Evolutionary conservation across 2,329 filamentous ascomycete genomes (phyloP), one percentile per base, ranked within the genome.

Genomic region (Xylariomycetidae sp.): DNA sequence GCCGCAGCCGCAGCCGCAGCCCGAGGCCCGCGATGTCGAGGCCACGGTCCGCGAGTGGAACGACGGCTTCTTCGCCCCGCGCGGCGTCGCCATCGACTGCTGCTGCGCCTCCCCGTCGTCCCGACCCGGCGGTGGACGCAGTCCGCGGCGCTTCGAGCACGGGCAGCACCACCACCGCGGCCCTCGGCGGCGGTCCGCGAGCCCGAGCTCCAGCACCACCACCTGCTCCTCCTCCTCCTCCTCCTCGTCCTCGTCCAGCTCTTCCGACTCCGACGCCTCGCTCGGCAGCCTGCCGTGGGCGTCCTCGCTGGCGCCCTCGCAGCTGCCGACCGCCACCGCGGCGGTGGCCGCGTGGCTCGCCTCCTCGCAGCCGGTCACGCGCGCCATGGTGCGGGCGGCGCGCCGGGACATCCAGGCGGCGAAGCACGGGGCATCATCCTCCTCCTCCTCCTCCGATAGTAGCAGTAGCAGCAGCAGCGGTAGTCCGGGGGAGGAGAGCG

Each of bases 1-100:
- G 43, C 52, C 3, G 46, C 39, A 3, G 50, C 55, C 19, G 35
- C 44, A 4, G 43, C 47, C 13, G 7, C 14, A 16, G 14, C 45
- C 48, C 10, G 47, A 48, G 22, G 42, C 42, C 2, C 49, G 52
- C 29, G 52, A 59, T 16, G 43, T 62, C 5, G 60, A 68, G 13
- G 53, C 54, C 2, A 68, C 66, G 0, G 57, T 73, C 2, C 49
- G 58, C 28, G 68, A 76, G 44, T 79, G 74, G 74, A 78, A 79
- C 42, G 59, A 64, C 3, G 64, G 65, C 4, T 77, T 78, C 52
- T 79, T 78, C 37, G 54, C 45, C 1, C 70, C 68, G 2, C 58
- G 74, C 9, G 67, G 67, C 10, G 54, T 77, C 8, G 53, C 45
- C 3, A 59, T 78, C 25, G 53, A 48, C 1, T 45, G 67, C 4